These are phyloP conservation scores for Malus hybrid DNA, from an alignment of 331 rosid species.

Conservation along the genomic window DNA sequence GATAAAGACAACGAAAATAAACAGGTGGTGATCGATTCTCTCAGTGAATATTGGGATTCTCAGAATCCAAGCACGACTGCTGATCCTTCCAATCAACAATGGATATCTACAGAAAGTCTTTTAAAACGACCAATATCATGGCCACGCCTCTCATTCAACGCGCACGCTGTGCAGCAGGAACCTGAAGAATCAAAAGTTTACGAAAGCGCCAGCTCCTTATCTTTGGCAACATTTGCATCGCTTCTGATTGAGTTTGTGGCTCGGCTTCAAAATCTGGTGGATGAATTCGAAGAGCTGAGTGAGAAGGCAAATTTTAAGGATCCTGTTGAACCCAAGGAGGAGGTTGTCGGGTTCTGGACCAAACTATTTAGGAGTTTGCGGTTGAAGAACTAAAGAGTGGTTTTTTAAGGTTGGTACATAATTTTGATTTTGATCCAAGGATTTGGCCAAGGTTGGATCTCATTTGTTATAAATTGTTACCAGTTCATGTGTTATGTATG, in stretches of 20 bases:
- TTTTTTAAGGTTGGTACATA: neutral
- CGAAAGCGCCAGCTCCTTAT: constrained; percentile 72
- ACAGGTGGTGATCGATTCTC: constrained; percentile 22
- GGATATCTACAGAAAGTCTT: constrained; percentile 26
- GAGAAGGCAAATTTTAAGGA: constrained; percentile 57
- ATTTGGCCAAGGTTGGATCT: no score
- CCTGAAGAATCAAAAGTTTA: constrained; percentile 37
- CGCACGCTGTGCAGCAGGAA: constrained; percentile 17
- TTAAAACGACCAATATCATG: constrained; percentile 24
- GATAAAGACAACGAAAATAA: constrained; percentile 34
- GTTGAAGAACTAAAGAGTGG: constrained; percentile 1
- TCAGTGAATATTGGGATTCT: constrained; percentile 26
- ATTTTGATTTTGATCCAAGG: neutral
- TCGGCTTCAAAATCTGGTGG: constrained; percentile 71
- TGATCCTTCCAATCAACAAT: constrained; percentile 19
- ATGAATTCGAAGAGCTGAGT: constrained; percentile 55
- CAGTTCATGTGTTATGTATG: no score
- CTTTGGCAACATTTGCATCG: constrained; percentile 71
- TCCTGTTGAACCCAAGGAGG: constrained; percentile 21
- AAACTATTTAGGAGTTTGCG: constrained; percentile 10
- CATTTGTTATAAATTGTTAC: no score
- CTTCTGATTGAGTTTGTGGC: constrained; percentile 78
- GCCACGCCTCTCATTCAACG: constrained; percentile 29
- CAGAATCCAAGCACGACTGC: constrained; percentile 26
- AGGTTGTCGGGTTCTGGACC: constrained; percentile 26